These are phyloP conservation scores for Gonapodya sp. DNA, from an alignment of 192 early-diverging fungal species.

Conservation along the genomic window DNA sequence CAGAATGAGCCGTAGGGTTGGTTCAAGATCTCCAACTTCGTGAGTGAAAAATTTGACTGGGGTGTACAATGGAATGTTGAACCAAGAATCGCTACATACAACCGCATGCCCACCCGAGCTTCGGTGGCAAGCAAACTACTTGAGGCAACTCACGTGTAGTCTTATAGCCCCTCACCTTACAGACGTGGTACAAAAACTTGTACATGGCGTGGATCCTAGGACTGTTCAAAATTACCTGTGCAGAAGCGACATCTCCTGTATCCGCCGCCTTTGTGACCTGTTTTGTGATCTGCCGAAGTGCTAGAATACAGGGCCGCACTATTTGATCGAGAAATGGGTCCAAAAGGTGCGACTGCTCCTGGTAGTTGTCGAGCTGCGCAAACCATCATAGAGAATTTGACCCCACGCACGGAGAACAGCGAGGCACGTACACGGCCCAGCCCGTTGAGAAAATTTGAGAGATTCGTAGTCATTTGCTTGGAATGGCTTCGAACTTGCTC, in stretches of 20 bases:
- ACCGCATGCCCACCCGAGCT: no score
- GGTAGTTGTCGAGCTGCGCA: conserved; percentile 30
- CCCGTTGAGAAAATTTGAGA: no score
- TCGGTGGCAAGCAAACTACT: no score
- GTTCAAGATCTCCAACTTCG: conserved; percentile 80
- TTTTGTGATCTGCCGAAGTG: conserved; percentile 30
- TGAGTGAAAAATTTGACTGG: conserved; percentile 85
- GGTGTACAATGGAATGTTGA: no score
- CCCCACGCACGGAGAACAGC: no score
- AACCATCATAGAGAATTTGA: no score
- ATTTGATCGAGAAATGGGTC: conserved; percentile 64
- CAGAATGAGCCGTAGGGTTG: conserved; percentile 60
- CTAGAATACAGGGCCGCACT: conserved; percentile 44
- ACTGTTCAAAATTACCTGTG: conserved; percentile 3
- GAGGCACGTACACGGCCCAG: no score
- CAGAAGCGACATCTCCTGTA: background rate
- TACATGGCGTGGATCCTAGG: conserved; percentile 22
- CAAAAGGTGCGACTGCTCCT: conserved; percentile 67
- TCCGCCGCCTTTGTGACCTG: conserved; percentile 2
- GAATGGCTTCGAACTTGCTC: no score
- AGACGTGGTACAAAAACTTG: conserved; percentile 61
- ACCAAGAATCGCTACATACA: background rate
- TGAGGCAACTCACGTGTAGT: conserved; percentile 50
- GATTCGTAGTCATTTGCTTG: no score
- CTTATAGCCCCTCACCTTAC: conserved; percentile 85